Percentiles rank a stretch among this genome's conserved stretches.
phyloP scores from a whole-genome alignment of 345 rosid genomes.

The Erodium maritimum region DNA sequence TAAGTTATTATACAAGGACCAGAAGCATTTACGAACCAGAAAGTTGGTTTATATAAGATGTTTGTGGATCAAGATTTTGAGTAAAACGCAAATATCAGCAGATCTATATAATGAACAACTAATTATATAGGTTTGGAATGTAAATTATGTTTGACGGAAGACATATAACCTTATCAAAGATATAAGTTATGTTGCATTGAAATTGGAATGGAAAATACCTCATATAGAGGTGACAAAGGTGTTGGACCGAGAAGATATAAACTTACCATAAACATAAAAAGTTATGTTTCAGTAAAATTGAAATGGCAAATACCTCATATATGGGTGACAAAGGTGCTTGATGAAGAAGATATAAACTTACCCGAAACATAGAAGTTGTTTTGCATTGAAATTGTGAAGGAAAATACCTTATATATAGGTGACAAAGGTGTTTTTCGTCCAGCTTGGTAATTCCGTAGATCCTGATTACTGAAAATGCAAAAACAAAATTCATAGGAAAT shows the following conservation, averaged over 20 bases:
- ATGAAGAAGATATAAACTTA: neutral
- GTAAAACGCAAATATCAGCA: neutral
- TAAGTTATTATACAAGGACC: too few relatives aligned
- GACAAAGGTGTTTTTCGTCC: constrained; percentile 58
- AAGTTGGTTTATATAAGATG: too few relatives aligned
- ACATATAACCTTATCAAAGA: too few relatives aligned
- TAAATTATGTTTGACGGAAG: neutral
- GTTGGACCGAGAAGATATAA: neutral
- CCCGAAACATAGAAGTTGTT: neutral
- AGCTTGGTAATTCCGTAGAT: constrained; percentile 59
- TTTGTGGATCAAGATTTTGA: too few relatives aligned
- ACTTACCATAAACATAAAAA: too few relatives aligned
- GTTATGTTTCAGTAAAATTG: too few relatives aligned
- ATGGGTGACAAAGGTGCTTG: too few relatives aligned
- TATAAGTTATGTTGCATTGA: too few relatives aligned
- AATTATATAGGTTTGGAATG: neutral
- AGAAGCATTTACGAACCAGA: too few relatives aligned
- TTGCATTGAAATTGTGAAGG: neutral
- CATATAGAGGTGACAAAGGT: too few relatives aligned
- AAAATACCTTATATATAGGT: constrained; percentile 78
- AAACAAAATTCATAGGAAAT: neutral
- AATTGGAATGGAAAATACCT: too few relatives aligned
- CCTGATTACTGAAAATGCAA: constrained; percentile 62
- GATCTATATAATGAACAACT: neutral
- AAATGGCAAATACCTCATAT: too few relatives aligned